A percentile compares a stretch with the other conserved stretches of the same genome.
Conservation (phyloP, 108 stramenopile species). For the Cyclotella kingstonii region DNA sequence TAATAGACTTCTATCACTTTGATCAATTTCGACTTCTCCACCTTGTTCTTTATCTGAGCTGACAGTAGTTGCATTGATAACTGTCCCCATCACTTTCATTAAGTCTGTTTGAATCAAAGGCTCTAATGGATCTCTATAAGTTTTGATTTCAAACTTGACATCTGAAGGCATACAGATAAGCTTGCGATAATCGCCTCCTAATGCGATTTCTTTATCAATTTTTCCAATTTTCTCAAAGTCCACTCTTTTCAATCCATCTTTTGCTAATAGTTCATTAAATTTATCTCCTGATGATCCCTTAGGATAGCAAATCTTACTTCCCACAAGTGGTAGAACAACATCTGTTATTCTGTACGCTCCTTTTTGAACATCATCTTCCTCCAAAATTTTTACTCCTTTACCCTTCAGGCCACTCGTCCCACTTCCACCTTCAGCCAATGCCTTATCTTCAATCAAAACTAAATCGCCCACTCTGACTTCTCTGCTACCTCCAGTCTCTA, state of each 20-base stretch:
- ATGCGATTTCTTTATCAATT: slow-evolving; percentile 48
- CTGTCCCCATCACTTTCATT: slow-evolving; percentile 62
- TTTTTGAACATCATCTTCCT: slow-evolving; percentile 58
- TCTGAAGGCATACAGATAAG: slow-evolving; percentile 69
- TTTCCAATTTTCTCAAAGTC: slow-evolving; percentile 46
- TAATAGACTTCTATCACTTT: slow-evolving; percentile 9
- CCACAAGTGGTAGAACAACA: slow-evolving; percentile 83
- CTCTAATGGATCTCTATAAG: slow-evolving; percentile 75
- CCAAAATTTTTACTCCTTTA: slow-evolving; percentile 54
- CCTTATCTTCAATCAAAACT: slow-evolving; percentile 55
- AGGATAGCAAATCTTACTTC: slow-evolving; percentile 68
- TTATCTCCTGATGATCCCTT: slow-evolving; percentile 48
- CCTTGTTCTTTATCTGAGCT: slow-evolving; percentile 1
- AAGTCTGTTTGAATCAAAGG: slow-evolving; percentile 81
- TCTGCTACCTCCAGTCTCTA: slow-evolving; percentile 49
- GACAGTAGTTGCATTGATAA: slow-evolving; percentile 12
- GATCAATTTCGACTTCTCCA: slow-evolving; percentile 11
- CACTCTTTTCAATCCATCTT: slow-evolving; percentile 51
- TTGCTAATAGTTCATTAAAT: slow-evolving; percentile 51
- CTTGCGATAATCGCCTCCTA: slow-evolving; percentile 85
- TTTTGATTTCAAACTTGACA: slow-evolving; percentile 57
- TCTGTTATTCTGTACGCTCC: slow-evolving; percentile 66
- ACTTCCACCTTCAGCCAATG: slow-evolving; percentile 25
- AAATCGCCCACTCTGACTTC: slow-evolving; percentile 64
- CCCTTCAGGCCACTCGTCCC: slow-evolving; percentile 51